Evolutionary conservation across 768 basidiomycete genomes (phyloP), one percentile per base, ranked within the genome.

Genomic region (Podaxis rugospora): DNA sequence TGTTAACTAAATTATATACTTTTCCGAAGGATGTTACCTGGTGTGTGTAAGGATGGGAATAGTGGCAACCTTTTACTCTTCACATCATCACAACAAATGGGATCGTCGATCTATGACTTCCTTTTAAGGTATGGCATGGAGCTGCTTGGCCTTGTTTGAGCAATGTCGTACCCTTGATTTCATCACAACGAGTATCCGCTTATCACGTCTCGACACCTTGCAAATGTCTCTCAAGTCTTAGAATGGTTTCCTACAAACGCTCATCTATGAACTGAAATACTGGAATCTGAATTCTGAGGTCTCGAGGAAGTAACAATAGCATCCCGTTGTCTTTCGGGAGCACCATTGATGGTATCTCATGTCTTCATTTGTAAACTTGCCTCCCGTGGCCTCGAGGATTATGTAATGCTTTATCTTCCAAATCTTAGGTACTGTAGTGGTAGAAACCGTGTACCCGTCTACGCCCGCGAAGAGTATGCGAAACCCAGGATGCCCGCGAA

Each of bases 131-230:
- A 49, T 37, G 46, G 35, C n/a, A 37, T 35, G n/a, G 9, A 25
- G 32, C 25, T 49, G 27, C 27, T 47, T 52, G 39, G 44, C 9
- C 21, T 37, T 37, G 14, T 49, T 55, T 47, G 53, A 6, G 10
- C 46, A 44, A 53, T 60, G 27, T 44, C 42, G 42, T 51, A 66
- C 72, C 71, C 71, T 72, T 67, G 69, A 61, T 70, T 67, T 66
- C 53, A 71, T 71, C 72, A 73, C 71, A 67, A 62, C 52, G 18
- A 25, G 44, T 35, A 40, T 23, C 32, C 51, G 44, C 32, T 60
- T 44, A 53, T 55, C 59, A 58, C 57, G 39, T 27, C 57, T 21
- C 54, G 51, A 52, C 44, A 27, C 28, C 36, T n/a, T 44, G 25
- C 49, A 23, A 25, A 32, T 23, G n/a, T 42, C 2, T 14, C 54